Evolutionary conservation across 345 rosid genomes (phyloP), one percentile per base, ranked within the genome.

Genomic region (Hevea brasiliensis): DNA sequence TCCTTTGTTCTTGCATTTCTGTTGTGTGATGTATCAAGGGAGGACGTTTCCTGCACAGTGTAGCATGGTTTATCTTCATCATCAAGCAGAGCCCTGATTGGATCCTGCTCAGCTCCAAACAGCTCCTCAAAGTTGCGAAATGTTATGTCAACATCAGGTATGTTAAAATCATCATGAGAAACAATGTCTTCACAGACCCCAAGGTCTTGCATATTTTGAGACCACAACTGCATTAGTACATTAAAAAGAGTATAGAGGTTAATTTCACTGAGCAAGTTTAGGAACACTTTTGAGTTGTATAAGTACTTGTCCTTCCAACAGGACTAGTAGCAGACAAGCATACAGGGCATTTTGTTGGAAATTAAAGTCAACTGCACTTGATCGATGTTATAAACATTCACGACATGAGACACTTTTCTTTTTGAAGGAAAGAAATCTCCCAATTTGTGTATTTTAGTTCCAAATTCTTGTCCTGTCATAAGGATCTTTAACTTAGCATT

Each of bases 131-230:
- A 87, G 86, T 87, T 90, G 71, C 79, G 75, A 75, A 91, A 91
- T 53, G 90, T 86, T 71, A 86, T 74, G 78, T 90, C 97, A 61
- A 94, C 89, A 68, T 94, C 97, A 41, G 97, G 97, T 56, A 89
- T 90, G 68, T 85, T 84, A 41, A 88, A 83, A 77, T 91, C 87
- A 58, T 88, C 90, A 53, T 73, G 74, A 61, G 72, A 77, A 12
- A 80, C 76, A 54, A 75, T 77, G 63, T 94, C 94, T 79, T 94
- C 90, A 67, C 97, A 94, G 67, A 91, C 88, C 17, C 93, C 97
- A 72, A 91, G 84, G 68, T 94, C 98, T 88, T 87, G 94, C 81
- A 94, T 83, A 74, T 87, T 91, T 74, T 90, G 96, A 81, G 89
- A 61, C 96, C 95, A 87, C 44, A 92, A 73, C 98, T 94, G 81